These are phyloP conservation scores for Candida sp. DNA, from an alignment of 1,139 yeast genomes.

Conservation along the genomic window DNA sequence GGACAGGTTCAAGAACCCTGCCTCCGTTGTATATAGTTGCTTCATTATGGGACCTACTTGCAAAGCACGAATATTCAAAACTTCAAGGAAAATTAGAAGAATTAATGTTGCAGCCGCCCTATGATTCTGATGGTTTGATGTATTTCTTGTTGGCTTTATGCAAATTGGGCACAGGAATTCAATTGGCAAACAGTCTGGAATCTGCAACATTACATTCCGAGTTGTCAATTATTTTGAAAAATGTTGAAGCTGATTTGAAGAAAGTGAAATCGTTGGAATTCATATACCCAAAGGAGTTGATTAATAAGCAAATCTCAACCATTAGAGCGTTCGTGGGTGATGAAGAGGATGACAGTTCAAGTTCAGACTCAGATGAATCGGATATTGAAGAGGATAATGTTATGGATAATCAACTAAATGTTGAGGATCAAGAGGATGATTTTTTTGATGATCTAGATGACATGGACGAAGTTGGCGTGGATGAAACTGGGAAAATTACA, in stretches of 20 bases:
- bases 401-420: not conserved
- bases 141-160: slow-evolving; percentile 32
- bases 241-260: slow-evolving; percentile 19
- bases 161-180: slow-evolving; percentile 16
- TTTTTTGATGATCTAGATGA: slow-evolving; percentile 2
- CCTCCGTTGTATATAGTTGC: slow-evolving; percentile 37
- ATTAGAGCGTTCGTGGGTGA: slow-evolving; percentile 2
- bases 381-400: slow-evolving; percentile 3
- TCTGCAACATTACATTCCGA: slow-evolving; percentile 4
- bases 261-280: slow-evolving; percentile 28
- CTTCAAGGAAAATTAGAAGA: slow-evolving; percentile 33
- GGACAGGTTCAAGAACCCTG: slow-evolving; percentile 33
- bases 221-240: slow-evolving; percentile 12
- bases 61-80: slow-evolving; percentile 19
- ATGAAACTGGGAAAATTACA: not conserved
- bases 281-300: slow-evolving; percentile 20
- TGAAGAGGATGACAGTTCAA: slow-evolving; percentile 1
- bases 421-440: slow-evolving; percentile 8
- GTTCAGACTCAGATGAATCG: not conserved
- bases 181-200: slow-evolving; percentile 10
- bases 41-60: slow-evolving; percentile 33
- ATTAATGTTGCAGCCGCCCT: slow-evolving; percentile 43
- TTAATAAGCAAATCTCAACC: slow-evolving; percentile 13
- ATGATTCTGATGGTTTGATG: slow-evolving; percentile 39
- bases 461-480: slow-evolving; percentile 1